phyloP scores from a whole-genome alignment of 306 rosid genomes.

The Mimosa pudica region DNA sequence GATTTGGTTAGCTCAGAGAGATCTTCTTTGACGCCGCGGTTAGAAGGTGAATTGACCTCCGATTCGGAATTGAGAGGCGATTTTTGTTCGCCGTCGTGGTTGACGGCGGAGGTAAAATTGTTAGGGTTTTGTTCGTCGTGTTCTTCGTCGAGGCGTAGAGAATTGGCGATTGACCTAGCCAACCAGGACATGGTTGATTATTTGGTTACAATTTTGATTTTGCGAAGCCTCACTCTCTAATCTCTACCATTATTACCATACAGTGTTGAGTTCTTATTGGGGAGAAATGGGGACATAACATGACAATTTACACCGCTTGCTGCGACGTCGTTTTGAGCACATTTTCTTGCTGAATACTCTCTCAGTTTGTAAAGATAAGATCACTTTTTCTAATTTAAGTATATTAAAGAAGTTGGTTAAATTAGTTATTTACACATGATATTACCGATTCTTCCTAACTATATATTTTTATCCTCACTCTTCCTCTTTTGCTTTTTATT shows the following conservation, averaged over 20 bases:
- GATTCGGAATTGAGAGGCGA: constrained; percentile 39
- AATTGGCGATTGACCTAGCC: constrained; percentile 81
- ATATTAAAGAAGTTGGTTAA: too few species aligned
- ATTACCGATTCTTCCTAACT: too few species aligned
- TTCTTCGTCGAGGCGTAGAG: constrained; percentile 79
- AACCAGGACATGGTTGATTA: constrained; percentile 69
- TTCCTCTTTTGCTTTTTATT: too few species aligned
- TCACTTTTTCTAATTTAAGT: too few species aligned
- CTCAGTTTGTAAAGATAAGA: too few species aligned
- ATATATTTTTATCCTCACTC: too few species aligned
- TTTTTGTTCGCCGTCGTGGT: constrained; percentile 30
- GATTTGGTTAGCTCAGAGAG: constrained; percentile 74
- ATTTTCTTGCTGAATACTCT: neutral
- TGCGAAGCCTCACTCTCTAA: constrained; percentile 20
- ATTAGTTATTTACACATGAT: too few species aligned
- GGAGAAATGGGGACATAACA: constrained; percentile 1
- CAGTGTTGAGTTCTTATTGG: neutral
- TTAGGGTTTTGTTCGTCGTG: constrained; percentile 44
- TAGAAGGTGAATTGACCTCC: constrained; percentile 39
- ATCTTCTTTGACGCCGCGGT: constrained; percentile 82
- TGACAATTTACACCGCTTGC: neutral
- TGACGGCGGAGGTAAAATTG: neutral
- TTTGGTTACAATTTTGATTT: neutral
- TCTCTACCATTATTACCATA: too few species aligned
- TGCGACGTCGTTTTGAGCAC: constrained; percentile 43